phyloP scores from a whole-genome alignment of 2,329 filamentous ascomycete species.

The Beauveria sp. region DNA sequence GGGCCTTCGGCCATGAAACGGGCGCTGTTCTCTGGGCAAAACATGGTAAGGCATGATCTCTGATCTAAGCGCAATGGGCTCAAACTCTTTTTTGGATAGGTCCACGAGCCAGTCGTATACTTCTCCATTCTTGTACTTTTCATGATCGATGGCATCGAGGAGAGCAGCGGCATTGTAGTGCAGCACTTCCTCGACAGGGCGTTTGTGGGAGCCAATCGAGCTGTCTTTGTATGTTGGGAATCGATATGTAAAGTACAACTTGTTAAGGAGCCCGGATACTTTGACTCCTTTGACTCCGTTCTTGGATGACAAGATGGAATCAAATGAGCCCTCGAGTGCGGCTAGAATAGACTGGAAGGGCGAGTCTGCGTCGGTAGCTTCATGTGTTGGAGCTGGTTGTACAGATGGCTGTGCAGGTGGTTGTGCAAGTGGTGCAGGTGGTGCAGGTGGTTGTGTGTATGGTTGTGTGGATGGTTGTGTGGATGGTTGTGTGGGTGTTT shows the following conservation, averaged over 20 bases:
- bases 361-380: not conserved
- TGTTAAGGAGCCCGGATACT: slow-evolving; percentile 18
- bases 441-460: too few species aligned
- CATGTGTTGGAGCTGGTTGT: not conserved
- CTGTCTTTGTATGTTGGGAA: slow-evolving; percentile 22
- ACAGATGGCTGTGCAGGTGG: not conserved
- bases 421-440: not conserved
- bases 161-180: slow-evolving; percentile 38
- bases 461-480: too few species aligned
- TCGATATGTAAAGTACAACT: slow-evolving; percentile 26
- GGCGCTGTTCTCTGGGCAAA: slow-evolving; percentile 17
- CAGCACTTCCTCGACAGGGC: slow-evolving; percentile 34
- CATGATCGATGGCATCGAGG: slow-evolving; percentile 25
- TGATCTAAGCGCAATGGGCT: slow-evolving; percentile 20
- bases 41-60: slow-evolving; percentile 23
- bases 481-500: too few species aligned
- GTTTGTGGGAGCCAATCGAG: slow-evolving; percentile 28
- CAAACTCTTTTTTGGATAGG: slow-evolving; percentile 20
- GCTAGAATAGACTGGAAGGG: slow-evolving; percentile 2
- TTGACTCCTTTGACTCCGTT: slow-evolving; percentile 16
- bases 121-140: slow-evolving; percentile 25
- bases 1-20: slow-evolving; percentile 3
- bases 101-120: slow-evolving; percentile 29
- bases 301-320: slow-evolving; percentile 8
- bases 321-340: not conserved